A percentile compares a stretch with the other conserved stretches of the same genome.
phyloP scores from a whole-genome alignment of 1,139 yeast species.

The Pichia sp. region DNA sequence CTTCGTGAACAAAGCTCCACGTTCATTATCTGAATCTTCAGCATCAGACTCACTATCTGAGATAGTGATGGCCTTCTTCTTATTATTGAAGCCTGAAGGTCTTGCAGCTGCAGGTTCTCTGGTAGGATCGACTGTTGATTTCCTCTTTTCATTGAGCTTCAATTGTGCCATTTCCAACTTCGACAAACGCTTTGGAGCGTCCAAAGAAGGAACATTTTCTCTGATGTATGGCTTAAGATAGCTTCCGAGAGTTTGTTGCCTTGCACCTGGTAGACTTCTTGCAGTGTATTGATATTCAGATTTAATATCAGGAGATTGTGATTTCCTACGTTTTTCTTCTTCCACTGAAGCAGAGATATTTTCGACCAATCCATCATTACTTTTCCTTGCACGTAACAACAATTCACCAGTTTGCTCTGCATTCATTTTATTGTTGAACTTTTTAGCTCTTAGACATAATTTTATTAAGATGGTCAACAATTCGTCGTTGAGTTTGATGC shows the following conservation, averaged over 20 bases:
- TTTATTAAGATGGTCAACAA: conserved; percentile 54
- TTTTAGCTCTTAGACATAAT: conserved; percentile 62
- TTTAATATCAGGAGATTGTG: conserved; percentile 17
- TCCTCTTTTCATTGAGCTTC: conserved; percentile 36
- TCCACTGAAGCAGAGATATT: conserved; percentile 46
- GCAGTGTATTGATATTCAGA: conserved; percentile 15
- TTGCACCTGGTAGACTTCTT: not conserved
- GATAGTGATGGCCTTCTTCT: conserved; percentile 14
- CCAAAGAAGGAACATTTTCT: conserved; percentile 12
- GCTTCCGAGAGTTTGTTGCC: conserved; percentile 31
- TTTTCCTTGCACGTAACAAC: conserved; percentile 50
- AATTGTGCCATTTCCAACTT: conserved; percentile 32
- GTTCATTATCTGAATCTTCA: conserved; percentile 25
- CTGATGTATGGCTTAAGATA: conserved; percentile 21
- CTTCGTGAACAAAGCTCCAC: conserved; percentile 27
- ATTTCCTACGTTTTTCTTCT: conserved; percentile 33
- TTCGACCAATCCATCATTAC: conserved; percentile 52
- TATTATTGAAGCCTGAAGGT: conserved; percentile 72
- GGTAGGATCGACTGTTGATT: conserved; percentile 14
- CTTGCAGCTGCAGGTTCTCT: conserved; percentile 62
- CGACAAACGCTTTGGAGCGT: conserved; percentile 26
- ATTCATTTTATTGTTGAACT: conserved; percentile 59
- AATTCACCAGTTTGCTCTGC: conserved; percentile 57
- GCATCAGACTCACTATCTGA: conserved; percentile 24
- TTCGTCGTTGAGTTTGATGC: conserved; percentile 40